Base-by-base conservation (phyloP, 768 basidiomycete genomes). In the Russula virescens region DNA sequence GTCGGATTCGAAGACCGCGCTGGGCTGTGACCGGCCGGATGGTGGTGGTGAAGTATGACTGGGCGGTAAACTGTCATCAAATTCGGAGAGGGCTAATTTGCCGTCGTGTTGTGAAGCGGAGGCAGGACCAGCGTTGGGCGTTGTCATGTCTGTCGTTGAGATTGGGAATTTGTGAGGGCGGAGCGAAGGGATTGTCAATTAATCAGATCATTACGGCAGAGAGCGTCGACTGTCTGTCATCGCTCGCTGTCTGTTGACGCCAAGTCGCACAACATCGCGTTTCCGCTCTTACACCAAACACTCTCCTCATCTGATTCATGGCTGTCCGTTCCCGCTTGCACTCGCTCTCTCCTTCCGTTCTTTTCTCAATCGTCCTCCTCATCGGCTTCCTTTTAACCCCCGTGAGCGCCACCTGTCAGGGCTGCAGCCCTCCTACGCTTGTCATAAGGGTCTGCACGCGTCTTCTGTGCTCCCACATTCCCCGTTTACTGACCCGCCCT, bases 381-480 rank as follows among this genome's bases (percentile, higher is more conserved):
- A 43, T 67, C 19, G 26, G 46, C 35, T 23, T 66, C 38, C 46
- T 57, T 42, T n/a, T 55, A 4, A 43, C 35, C 18, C 2, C 35
- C 38, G 63, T 21, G 45, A 50, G 40, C 55, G 66, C 64, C 35
- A 23, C n/a, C 54, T 42, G 40, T 55, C 38, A 43, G 40, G 18
- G n/a, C 19, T 55, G 40, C 25, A 42, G n/a, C 11, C 13, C 51
- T 11, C 46, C 49, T 14, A 23, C 60, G n/a, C 66, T 62, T 46
- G 7, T 62, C 64, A 51, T 67, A 57, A 58, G 49, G 53, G 66
- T 65, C 25, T 57, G 66, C 45, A 25, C 43, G 10, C 10, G 35
- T 51, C 45, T 57, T 51, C 25, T 46, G 8, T 18, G 34, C 58
- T 52, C 38, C 21, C 51, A 58, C 38, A 56, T 52, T 47, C 35